Evolutionary conservation across 495 filamentous ascomycete genomes (phyloP).

Genomic region (Penicillium maclennaniae): DNA sequence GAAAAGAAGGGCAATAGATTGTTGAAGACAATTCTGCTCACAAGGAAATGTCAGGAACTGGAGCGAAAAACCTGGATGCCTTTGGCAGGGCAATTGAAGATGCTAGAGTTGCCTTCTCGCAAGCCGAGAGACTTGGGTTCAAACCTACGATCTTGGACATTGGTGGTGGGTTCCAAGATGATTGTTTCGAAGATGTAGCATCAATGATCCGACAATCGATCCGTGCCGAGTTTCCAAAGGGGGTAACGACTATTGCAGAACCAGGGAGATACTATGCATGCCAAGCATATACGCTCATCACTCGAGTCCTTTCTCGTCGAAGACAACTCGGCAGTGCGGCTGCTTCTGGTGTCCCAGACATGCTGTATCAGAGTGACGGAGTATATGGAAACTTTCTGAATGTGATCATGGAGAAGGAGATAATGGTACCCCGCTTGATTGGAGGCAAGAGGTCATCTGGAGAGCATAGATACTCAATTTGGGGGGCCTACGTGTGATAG

Average conservation of each 20-base stretch:
- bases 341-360: conserved; percentile 15
- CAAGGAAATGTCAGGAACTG: conserved; percentile 16
- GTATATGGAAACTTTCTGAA: conserved; percentile 34
- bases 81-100: conserved; percentile 27
- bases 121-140: no score
- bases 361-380: conserved; percentile 37
- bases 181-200: conserved; percentile 22
- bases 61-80: conserved; percentile 16
- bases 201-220: conserved; percentile 7
- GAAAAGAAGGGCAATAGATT: not conserved
- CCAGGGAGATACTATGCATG: conserved; percentile 31
- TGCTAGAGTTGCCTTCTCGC: conserved; percentile 14
- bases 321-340: conserved; percentile 15
- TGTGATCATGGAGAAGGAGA: conserved; percentile 23
- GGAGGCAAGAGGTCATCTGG: not conserved
- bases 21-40: not conserved
- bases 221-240: conserved; percentile 10
- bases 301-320: conserved; percentile 27
- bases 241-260: conserved; percentile 26
- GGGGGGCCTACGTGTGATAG: conserved; percentile 39
- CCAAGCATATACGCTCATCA: conserved; percentile 26
- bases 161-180: conserved; percentile 16
- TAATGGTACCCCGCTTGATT: conserved; percentile 13
- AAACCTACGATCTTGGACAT: no score
- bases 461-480: conserved; percentile 27